Evolutionary conservation across 306 rosid genomes (phyloP), one percentile per base, ranked within the genome.

Genomic region (Hylodesmum podocarpum): DNA sequence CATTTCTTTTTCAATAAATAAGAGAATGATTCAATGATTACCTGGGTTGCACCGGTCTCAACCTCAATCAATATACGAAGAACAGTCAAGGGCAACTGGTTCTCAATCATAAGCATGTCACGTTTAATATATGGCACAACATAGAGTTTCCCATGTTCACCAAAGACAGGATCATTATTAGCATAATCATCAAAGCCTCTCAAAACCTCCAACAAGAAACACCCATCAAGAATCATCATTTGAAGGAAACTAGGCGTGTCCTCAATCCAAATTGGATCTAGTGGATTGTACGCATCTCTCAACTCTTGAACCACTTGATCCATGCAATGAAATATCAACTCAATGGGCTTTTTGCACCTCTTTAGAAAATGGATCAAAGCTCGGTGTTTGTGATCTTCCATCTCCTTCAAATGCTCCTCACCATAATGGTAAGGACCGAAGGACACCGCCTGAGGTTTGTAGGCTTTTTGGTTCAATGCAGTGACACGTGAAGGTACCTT

Each of bases 51-150:
- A 6, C 41, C 28, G 1, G 33, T 51, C 40, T 75, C 85, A 82
- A 86, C 33, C 31, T 51, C 54, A 24, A 82, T 29, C 43, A 90
- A 68, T 18, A 27, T 53, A 25, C 75, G 59, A 22, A 88, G 84
- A 75, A 85, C 86, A 53, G 4, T 14, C 54, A 86, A 61, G 2
- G 92, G 91, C 13, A 90, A 12, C 46, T 90, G 96, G 78, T 90
- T 90, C 77, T 88, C 88, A 28, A 90, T 89, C 87, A 88, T 73
- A 49, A 85, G 77, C 88, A 90, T 90, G 67, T 88, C 93, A 3
- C 91, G 82, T 39, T 34, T 70, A 64, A 90, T 81, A 47, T 62
- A 82, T 0, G 78, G 82, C 57, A 69, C 18, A 2, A 72, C 3
- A 72, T 85, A 55, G 0, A 87, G 59, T 27, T 51, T 79, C 9